phyloP scores from a whole-genome alignment of 768 basidiomycete species.

The Mycena epipterygia region DNA sequence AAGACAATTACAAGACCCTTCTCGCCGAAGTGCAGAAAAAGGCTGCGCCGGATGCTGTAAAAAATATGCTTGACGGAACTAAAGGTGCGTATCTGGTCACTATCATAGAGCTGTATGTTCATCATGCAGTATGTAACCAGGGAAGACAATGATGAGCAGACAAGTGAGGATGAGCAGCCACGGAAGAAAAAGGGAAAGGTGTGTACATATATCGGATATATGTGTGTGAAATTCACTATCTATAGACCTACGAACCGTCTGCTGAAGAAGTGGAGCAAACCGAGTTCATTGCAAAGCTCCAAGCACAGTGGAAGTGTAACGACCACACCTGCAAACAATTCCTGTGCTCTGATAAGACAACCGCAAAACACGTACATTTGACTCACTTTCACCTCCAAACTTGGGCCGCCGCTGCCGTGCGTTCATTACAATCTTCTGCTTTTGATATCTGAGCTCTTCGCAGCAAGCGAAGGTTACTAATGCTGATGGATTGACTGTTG shows the following conservation, averaged over 20 bases:
- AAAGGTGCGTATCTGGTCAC: not conserved
- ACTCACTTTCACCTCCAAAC: slow-evolving; percentile 5
- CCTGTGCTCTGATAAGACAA: not conserved
- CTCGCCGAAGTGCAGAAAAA: not conserved
- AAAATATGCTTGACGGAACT: not conserved
- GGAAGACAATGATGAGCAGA: not conserved
- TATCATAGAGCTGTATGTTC: not conserved
- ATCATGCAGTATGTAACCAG: not conserved
- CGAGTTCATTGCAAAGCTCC: not conserved
- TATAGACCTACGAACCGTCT: not conserved
- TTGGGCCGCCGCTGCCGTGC: not conserved
- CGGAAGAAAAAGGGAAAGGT: not conserved
- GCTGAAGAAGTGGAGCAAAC: not conserved
- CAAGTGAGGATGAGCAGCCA: not conserved
- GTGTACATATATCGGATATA: not conserved
- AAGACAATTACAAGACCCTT: not conserved
- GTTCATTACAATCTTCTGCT: not conserved
- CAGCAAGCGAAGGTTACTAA: not conserved
- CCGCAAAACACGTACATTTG: slow-evolving; percentile 3
- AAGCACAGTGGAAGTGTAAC: not conserved
- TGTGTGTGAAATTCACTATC: not conserved
- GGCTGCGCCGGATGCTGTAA: not conserved
- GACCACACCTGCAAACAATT: not conserved
- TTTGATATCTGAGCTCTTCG: not conserved
- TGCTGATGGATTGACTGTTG: no score